A percentile compares a stretch with the other conserved stretches of the same genome.
Evolutionary conservation across 306 rosid genomes (phyloP).

Genomic region (Senna siamea): DNA sequence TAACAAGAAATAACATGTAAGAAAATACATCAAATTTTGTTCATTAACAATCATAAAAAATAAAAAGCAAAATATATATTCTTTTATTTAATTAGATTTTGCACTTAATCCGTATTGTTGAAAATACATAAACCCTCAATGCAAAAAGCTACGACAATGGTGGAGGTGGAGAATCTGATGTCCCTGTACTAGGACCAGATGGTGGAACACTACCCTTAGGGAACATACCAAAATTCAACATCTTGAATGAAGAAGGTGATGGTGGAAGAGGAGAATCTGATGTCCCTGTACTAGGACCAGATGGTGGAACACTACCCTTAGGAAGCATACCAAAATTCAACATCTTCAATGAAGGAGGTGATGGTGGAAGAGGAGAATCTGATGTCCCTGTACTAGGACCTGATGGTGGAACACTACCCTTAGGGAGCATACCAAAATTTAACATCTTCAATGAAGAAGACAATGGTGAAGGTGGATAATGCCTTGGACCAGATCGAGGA

Average conservation of each 20-base stretch:
- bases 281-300: not conserved
- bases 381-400: not conserved
- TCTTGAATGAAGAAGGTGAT: not conserved
- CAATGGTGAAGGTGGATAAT: not conserved
- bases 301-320: not conserved
- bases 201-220: not conserved
- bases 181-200: not conserved
- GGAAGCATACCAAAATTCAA: not conserved
- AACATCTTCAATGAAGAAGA: not conserved
- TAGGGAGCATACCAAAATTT: not conserved
- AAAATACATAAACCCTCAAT: too few relatives aligned
- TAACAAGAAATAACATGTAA: too few relatives aligned
- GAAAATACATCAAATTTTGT: too few relatives aligned
- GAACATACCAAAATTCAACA: not conserved
- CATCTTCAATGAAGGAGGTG: not conserved
- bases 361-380: not conserved
- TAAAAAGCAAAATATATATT: too few relatives aligned
- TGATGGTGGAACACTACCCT: not conserved
- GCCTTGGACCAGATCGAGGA: too few relatives aligned
- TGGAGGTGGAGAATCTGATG: not conserved
- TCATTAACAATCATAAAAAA: too few relatives aligned
- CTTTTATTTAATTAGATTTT: too few relatives aligned
- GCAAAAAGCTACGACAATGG: too few relatives aligned
- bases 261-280: not conserved
- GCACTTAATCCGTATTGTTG: too few relatives aligned